Evolutionary conservation across 1,284 basidiomycete genomes (phyloP), one percentile per base, ranked within the genome.

Genomic region (Apiotrichum porosum): DNA sequence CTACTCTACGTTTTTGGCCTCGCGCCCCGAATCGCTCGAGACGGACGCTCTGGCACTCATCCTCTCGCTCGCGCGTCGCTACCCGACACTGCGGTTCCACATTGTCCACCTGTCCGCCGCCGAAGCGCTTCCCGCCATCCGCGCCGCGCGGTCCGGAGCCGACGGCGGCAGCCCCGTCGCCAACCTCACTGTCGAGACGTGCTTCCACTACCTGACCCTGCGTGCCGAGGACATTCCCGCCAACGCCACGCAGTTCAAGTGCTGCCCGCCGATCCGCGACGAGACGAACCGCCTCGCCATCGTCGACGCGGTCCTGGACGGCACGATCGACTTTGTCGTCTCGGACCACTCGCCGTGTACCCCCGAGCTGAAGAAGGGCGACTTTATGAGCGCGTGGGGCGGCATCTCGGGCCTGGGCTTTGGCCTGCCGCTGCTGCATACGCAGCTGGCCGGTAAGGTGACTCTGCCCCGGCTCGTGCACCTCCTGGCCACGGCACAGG

Each of bases 291-390:
- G 83, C 52, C 81, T 85, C 37, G 65, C 71, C 34, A 75, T 95
- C 4, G 89, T 89, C 86, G 78, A 80, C n/a, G 90, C 86, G 3
- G 71, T 95, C 43, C 70, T 79, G 48, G 83, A 85, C 43, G 89
- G 87, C 3, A 78, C 83, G 31, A 90, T 97, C 58, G 86, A 93
- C 69, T 91, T 81, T 63, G 82, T 95, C 46, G 90, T 95, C 14
- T 91, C 88, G 42, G 92, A 95, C 74, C 92, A 97, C 68, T 90
- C 87, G 58, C 92, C 92, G 12, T 95, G 91, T 71, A 79, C 86
- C 12, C 77, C 81, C 23, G 82, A 85, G 61, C 74, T 95, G 52
- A 97, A 95, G 75, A 80, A 80, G 52, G 68, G 88, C n/a, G 83
- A 85, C 41, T 79, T 94, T 54, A 86, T 93, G 84, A 70, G 76